These are phyloP conservation scores for Sungouiella thailandica DNA, from an alignment of 805 yeast species.

Conservation along the genomic window DNA sequence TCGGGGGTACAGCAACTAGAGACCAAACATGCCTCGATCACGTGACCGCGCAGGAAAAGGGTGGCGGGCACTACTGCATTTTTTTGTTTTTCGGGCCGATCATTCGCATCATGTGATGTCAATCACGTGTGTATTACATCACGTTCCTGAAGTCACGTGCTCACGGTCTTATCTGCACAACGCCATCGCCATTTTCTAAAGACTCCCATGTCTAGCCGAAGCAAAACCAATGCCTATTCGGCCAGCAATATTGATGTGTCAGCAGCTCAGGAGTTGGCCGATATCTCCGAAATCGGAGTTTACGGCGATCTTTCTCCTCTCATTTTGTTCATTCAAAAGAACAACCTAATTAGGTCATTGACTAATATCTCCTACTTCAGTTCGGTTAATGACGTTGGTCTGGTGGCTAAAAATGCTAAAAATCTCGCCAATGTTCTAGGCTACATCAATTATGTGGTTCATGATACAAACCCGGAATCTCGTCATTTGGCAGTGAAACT, in stretches of 20 bases:
- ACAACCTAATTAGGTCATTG: conserved; percentile 28
- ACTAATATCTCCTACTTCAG: conserved; percentile 39
- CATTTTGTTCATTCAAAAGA: conserved; percentile 22
- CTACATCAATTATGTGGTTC: conserved; percentile 14
- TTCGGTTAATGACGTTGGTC: conserved; percentile 48
- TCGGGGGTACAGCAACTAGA: too few relatives aligned
- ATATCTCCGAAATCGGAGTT: conserved; percentile 9
- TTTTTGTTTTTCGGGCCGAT: too few relatives aligned
- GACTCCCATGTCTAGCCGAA: conserved; percentile 1
- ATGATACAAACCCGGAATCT: conserved; percentile 11
- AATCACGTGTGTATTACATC: too few relatives aligned
- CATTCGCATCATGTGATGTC: too few relatives aligned
- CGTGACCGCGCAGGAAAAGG: too few relatives aligned
- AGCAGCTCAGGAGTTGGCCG: conserved; percentile 8
- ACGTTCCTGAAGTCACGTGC: too few relatives aligned
- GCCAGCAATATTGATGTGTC: conserved; percentile 12
- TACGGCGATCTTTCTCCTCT: conserved; percentile 15
- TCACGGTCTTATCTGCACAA: too few relatives aligned
- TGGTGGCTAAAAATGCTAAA: conserved; percentile 40
- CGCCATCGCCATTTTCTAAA: too few relatives aligned
- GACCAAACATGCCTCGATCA: too few relatives aligned
- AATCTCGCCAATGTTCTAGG: conserved; percentile 29
- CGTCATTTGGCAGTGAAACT: conserved; percentile 9
- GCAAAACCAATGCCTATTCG: conserved; percentile 2
- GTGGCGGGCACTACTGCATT: too few relatives aligned